Conservation (phyloP, 2,329 filamentous ascomycete species). For the Tympanopsis confertula region DNA sequence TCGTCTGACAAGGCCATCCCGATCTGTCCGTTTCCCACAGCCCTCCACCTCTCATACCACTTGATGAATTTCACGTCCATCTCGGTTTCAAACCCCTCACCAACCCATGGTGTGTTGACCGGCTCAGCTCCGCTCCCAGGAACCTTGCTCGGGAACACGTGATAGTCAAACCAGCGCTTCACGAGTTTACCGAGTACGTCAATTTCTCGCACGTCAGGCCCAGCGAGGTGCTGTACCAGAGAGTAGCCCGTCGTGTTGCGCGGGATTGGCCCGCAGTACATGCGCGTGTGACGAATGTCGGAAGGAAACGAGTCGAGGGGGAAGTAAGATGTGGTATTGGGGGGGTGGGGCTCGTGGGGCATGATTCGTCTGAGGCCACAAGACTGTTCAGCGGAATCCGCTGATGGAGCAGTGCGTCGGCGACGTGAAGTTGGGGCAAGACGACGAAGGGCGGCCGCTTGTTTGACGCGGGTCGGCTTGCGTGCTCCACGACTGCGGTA, state of each 20-base stretch:
- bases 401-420: background rate
- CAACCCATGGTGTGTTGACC: background rate
- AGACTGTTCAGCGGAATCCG: too few relatives aligned
- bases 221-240: background rate
- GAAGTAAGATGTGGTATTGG: background rate
- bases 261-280: background rate
- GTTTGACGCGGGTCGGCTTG: background rate
- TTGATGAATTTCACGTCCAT: background rate
- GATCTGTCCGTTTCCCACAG: background rate
- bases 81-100: background rate
- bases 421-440: background rate
- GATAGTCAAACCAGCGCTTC: background rate
- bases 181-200: background rate
- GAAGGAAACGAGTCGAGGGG: background rate
- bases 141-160: background rate
- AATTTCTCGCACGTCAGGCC: background rate
- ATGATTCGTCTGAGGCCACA: background rate
- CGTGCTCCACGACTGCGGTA: background rate
- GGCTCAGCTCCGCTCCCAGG: too few relatives aligned
- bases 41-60: background rate
- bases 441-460: background rate
- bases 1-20: background rate
- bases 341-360: background rate
- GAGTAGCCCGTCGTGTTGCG: background rate
- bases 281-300: background rate